Percentiles rank a stretch among this genome's conserved stretches.
Conservation (phyloP, 495 filamentous ascomycete genomes). For the Trypethelium eluteriae region DNA sequence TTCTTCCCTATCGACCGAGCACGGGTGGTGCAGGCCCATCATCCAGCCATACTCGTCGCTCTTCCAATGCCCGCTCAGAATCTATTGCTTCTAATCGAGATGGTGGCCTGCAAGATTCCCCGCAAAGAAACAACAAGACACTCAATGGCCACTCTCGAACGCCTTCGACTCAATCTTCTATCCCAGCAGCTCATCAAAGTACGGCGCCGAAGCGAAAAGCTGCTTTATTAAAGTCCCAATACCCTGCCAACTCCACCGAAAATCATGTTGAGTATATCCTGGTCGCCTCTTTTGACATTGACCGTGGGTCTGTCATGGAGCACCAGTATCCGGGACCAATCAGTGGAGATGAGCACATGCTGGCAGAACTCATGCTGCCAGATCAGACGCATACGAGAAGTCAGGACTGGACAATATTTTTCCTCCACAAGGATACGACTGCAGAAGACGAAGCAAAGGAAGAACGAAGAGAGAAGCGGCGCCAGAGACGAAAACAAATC, state of each 20-base stretch:
- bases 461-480: constrained; percentile 33
- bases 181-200: background rate
- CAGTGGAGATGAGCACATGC: constrained; percentile 94
- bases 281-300: constrained; percentile 97
- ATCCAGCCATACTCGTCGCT: background rate
- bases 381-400: constrained; percentile 92
- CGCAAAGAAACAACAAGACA: background rate
- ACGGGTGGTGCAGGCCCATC: background rate
- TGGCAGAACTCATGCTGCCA: constrained; percentile 96
- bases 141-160: constrained; percentile 1
- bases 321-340: constrained; percentile 93
- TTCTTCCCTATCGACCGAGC: background rate
- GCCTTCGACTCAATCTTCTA: background rate
- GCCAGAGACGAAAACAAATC: constrained; percentile 17
- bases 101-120: background rate
- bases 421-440: constrained; percentile 81
- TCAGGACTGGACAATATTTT: constrained; percentile 99
- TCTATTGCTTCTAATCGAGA: constrained; percentile 7
- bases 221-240: constrained; percentile 63
- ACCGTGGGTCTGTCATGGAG: constrained; percentile 94
- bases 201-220: background rate
- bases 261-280: constrained; percentile 98
- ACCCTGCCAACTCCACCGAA: constrained; percentile 67
- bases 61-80: background rate
- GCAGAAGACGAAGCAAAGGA: constrained; percentile 46